Evolutionary conservation across 768 basidiomycete genomes (phyloP), one percentile per base, ranked within the genome.

Genomic region (Pleurotus tuoliensis): DNA sequence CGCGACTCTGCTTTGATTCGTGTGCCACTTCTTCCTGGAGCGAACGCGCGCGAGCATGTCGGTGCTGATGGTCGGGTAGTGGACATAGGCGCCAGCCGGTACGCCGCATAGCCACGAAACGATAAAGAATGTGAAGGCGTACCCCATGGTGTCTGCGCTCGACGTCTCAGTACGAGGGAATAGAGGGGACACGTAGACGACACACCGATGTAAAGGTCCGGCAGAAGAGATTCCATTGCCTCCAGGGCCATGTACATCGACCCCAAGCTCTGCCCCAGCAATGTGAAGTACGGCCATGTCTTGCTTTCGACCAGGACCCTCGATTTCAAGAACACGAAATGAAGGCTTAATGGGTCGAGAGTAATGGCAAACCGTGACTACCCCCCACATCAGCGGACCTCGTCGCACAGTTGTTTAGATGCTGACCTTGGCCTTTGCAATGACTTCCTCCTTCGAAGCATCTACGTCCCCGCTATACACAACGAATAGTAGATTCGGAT

Each of bases 21-120:
- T 90, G 61, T 87, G 82, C 62, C 83, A 82, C 9, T 71, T 69
- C 49, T 74, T 71, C 9, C 88, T 78, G 1, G 76, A 75, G 50
- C 75, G 71, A 25, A 97, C 92, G 37, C 96, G 86, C 50, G 79
- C 77, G 34, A 98, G 79, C 97, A 98, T 98, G 61, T 94, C 87
- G 6, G 88, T 89, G 66, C 92, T 94, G 66, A 99, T 96, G 5
- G 92, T 97, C 1, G 97, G 97, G 66, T 97, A 99, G 69, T 99
- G 97, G 8, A 94, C 84, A 63, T 98, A 99, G 25, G 94, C 90
- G 7, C 90, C 94, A 20, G 96, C 79, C 2, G 90, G 86, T 40
- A 92, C 78, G 13, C 76, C 67, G 13, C 82, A 79, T 1, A 96
- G 64, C 51, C 83, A 70, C 0, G 81, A 71, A 6, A 94, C 86